These are phyloP conservation scores for Puccinia horiana DNA, from an alignment of 1,284 basidiomycete genomes.

Conservation along the genomic window DNA sequence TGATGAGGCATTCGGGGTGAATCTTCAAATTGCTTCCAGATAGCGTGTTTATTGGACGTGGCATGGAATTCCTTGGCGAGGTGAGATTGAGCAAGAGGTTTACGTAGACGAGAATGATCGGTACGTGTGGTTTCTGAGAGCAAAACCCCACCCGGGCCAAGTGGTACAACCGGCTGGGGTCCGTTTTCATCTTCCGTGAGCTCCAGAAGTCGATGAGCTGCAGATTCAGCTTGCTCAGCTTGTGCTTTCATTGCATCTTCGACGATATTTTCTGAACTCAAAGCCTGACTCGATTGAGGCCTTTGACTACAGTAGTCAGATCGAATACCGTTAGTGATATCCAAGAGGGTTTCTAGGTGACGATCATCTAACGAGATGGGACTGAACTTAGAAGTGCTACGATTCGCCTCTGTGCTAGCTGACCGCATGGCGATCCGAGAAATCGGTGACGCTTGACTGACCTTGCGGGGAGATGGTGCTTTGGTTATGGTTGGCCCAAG, in stretches of 20 bases:
- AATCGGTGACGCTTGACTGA: not conserved
- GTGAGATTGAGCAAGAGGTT: constrained; percentile 11
- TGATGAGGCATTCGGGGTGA: not conserved
- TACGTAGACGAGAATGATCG: not conserved
- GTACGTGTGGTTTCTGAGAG: constrained; percentile 7
- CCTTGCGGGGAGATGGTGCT: constrained; percentile 60
- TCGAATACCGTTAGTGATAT: constrained; percentile 34
- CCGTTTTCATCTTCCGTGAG: constrained; percentile 66
- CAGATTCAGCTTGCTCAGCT: constrained; percentile 82
- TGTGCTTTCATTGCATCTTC: constrained; percentile 80
- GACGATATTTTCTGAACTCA: constrained; percentile 64
- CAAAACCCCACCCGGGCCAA: constrained; percentile 48
- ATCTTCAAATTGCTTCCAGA: constrained; percentile 37
- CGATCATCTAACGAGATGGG: constrained; percentile 45
- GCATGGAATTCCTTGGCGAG: not conserved
- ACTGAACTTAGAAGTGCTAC: constrained; percentile 50
- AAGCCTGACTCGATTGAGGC: constrained; percentile 15
- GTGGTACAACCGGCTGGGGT: constrained; percentile 26
- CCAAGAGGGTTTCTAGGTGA: constrained; percentile 62
- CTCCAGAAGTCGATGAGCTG: constrained; percentile 76
- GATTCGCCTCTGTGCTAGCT: constrained; percentile 50
- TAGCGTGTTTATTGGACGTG: not conserved
- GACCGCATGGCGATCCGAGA: constrained; percentile 19
- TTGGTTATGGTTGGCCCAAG: constrained; percentile 55
- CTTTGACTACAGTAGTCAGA: constrained; percentile 23